These are phyloP conservation scores for Silene vulgaris DNA, from an alignment of 179 eudicot species.

Conservation along the genomic window DNA sequence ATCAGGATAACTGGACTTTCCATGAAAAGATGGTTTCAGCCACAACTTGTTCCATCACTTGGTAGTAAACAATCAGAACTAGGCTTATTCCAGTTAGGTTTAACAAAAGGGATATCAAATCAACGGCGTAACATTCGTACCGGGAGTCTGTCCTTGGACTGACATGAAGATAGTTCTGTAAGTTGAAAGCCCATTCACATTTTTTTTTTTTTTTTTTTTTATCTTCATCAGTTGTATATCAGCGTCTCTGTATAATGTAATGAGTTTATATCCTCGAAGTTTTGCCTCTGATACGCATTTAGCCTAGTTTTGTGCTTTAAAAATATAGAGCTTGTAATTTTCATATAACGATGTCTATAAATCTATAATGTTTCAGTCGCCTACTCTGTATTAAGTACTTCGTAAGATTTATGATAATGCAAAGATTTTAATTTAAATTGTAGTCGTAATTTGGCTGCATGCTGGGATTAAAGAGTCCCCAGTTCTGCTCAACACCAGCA, in stretches of 20 bases:
- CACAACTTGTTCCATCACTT: conserved; percentile 47
- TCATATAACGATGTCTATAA: not conserved
- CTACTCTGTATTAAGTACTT: not conserved
- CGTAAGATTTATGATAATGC: not conserved
- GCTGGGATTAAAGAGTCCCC: conserved; percentile 39
- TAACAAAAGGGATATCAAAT: conserved; percentile 52
- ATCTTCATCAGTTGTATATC: conserved; percentile 22
- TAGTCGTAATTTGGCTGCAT: conserved; percentile 31
- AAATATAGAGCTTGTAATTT: not conserved
- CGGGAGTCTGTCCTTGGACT: conserved; percentile 56
- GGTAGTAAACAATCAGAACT: conserved; percentile 37
- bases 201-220: no score
- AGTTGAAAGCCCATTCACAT: conserved; percentile 13
- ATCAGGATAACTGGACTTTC: conserved; percentile 63
- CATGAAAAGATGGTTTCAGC: conserved; percentile 76
- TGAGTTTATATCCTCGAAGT: conserved; percentile 18
- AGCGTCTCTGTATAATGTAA: conserved; percentile 15
- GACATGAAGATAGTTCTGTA: conserved; percentile 32
- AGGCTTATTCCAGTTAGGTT: conserved; percentile 44
- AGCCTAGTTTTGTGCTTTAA: not conserved
- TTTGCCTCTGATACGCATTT: conserved; percentile 13
- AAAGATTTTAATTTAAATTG: not conserved
- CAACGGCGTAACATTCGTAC: conserved; percentile 80
- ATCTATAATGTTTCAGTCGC: not conserved
- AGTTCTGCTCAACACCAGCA: conserved; percentile 40